Base-by-base conservation (phyloP, 108 stramenopile species). In the Mediolabrus comicus region DNA sequence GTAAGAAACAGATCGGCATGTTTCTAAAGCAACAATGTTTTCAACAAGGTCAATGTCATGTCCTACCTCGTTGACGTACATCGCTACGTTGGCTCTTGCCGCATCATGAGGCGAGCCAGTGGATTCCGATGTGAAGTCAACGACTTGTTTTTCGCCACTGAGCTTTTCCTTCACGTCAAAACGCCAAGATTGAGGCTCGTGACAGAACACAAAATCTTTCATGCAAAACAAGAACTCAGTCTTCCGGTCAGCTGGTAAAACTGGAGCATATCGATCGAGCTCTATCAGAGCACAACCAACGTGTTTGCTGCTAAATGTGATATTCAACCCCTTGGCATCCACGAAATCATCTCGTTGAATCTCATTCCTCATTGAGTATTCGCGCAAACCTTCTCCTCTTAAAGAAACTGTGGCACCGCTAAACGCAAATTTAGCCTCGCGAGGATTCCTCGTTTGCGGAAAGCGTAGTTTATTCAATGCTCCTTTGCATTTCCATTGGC, bases 11-110 rank as follows among this genome's bases (percentile, higher is more conserved):
- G 76, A 70, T n/a, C 63, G 57, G 26, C 62, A 69, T 4, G 51
- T 77, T 49, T 41, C 59, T 0, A 65, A 14, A 24, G 58, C 34
- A 53, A 27, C 54, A 29, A 80, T 54, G 39, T 80, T 80, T 53
- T 80, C 74, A 28, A 71, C 63, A 3, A 75, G 53, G 43, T 36
- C 16, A 0, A 22, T 46, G 35, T 70, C 46, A 36, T 80, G 65
- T 0, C 79, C 79, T 38, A 74, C 73, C 59, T 80, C 79, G 43
- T 80, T 80, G 0, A 80, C 79, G 29, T 80, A 80, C 79, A 75
- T 75, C 6, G 39, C 32, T 19, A 69, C 25, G 39, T 75, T 49
- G 32, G 56, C 38, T 60, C 41, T 36, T 11, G 79, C 79, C 17
- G 27, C 62, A 12, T 32, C 35, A 53, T 80, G 79, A 30, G 79